Conservation (phyloP, 1,139 yeast genomes). For the Taphrina flavorubra region DNA sequence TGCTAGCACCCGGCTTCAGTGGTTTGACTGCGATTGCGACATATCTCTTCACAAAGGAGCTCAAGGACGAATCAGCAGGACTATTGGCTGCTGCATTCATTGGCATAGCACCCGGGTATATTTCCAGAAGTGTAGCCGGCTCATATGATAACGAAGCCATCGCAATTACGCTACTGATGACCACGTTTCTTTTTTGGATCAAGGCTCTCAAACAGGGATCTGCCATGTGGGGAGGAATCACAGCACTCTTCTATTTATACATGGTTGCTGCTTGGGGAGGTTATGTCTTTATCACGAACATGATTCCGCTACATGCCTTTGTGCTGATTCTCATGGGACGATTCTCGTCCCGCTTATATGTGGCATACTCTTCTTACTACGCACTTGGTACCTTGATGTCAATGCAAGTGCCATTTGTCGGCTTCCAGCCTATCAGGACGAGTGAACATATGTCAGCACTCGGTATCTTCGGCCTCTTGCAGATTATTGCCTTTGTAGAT, state of each 20-base stretch:
- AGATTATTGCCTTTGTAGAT: constrained; percentile 84
- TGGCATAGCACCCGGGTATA: constrained; percentile 98
- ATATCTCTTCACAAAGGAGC: constrained; percentile 85
- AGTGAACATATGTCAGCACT: constrained; percentile 98
- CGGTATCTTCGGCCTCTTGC: constrained; percentile 94
- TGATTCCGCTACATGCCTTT: constrained; percentile 94
- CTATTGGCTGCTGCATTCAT: constrained; percentile 89
- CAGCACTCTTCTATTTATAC: constrained; percentile 91
- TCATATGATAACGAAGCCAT: constrained; percentile 99
- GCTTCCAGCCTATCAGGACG: constrained; percentile 93
- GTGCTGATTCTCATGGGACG: constrained; percentile 93
- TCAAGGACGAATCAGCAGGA: constrained; percentile 90
- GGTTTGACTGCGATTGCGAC: constrained; percentile 92
- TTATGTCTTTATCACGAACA: constrained; percentile 95
- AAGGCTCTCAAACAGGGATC: constrained; percentile 91
- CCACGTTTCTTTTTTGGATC: constrained; percentile 95
- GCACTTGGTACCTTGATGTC: constrained; percentile 94
- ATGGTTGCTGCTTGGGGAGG: constrained; percentile 99
- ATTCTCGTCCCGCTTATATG: constrained; percentile 78
- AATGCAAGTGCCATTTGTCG: constrained; percentile 99
- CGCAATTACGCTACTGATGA: constrained; percentile 94
- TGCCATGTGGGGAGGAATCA: constrained; percentile 77
- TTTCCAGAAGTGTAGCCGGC: constrained; percentile 97
- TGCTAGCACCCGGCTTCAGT: constrained; percentile 95
- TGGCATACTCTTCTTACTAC: constrained; percentile 96